Conservation (phyloP, 2,329 filamentous ascomycete genomes). For the Fusarium sp. region DNA sequence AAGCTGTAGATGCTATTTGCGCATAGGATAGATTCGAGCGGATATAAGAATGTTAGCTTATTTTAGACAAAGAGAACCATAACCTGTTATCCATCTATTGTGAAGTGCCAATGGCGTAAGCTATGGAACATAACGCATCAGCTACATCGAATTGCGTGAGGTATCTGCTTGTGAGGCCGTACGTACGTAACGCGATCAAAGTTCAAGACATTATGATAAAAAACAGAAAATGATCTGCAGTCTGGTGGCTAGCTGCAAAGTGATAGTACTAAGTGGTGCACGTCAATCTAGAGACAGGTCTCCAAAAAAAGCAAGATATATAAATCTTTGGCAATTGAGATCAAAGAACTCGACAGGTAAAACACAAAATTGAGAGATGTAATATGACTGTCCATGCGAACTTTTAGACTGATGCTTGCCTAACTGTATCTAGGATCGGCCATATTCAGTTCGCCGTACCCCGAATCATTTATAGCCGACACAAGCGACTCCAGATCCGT, state of each 20-base stretch:
- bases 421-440: neutral
- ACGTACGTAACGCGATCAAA: too few relatives aligned
- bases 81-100: rapidly evolving
- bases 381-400: neutral
- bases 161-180: rapidly evolving
- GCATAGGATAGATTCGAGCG: neutral
- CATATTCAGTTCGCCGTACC: neutral
- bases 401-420: neutral
- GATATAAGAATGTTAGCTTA: rapidly evolving
- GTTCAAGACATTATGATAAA: neutral
- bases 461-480: neutral
- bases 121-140: rapidly evolving
- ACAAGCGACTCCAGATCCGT: neutral
- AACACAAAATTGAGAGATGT: neutral
- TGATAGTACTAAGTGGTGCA: neutral
- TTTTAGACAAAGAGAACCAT: rapidly evolving
- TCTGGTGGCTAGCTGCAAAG: neutral
- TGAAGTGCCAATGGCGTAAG: neutral
- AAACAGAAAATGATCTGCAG: too few relatives aligned
- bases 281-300: neutral
- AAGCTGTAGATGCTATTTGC: constrained; percentile 5
- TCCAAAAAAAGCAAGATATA: neutral
- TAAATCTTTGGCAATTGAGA: neutral
- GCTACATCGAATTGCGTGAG: rapidly evolving
- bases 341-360: rapidly evolving